Percentiles rank a stretch among this genome's conserved stretches.
Conservation (phyloP, 192 early-diverging fungal genomes). For the Podila horticola region DNA sequence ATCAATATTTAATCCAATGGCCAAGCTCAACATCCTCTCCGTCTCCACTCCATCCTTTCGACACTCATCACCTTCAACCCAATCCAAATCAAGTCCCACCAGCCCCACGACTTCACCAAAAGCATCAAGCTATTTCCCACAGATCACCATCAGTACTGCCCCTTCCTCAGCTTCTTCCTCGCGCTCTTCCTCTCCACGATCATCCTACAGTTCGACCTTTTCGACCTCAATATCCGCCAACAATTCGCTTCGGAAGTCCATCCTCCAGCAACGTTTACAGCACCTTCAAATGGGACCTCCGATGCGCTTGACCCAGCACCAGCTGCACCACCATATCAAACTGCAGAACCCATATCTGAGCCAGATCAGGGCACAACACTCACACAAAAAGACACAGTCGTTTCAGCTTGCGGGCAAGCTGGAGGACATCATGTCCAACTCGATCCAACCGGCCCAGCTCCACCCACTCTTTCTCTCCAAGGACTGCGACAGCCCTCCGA, state of each 20-base stretch:
- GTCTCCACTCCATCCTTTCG: background rate
- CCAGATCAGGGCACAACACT: background rate
- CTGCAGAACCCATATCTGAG: background rate
- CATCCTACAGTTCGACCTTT: background rate
- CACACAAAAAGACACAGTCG: constrained; percentile 41
- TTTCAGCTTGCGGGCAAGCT: constrained; percentile 43
- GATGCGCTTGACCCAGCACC: constrained; percentile 26
- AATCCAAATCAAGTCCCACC: constrained; percentile 2
- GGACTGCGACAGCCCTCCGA: background rate
- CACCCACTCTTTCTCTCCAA: background rate
- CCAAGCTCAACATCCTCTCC: background rate
- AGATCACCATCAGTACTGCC: background rate
- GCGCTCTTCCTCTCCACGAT: background rate
- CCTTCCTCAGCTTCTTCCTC: background rate
- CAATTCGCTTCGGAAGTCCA: constrained; percentile 21
- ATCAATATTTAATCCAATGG: constrained; percentile 1
- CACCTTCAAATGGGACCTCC: constrained; percentile 7
- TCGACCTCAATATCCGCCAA: background rate
- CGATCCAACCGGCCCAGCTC: no score
- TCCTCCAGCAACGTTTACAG: constrained; percentile 20
- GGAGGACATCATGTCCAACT: constrained; percentile 38
- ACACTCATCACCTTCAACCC: background rate
- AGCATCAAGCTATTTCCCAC: background rate
- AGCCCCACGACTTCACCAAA: background rate
- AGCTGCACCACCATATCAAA: background rate